Conservation (phyloP, 2,329 filamentous ascomycete genomes). For the Trichoderma sp. region DNA sequence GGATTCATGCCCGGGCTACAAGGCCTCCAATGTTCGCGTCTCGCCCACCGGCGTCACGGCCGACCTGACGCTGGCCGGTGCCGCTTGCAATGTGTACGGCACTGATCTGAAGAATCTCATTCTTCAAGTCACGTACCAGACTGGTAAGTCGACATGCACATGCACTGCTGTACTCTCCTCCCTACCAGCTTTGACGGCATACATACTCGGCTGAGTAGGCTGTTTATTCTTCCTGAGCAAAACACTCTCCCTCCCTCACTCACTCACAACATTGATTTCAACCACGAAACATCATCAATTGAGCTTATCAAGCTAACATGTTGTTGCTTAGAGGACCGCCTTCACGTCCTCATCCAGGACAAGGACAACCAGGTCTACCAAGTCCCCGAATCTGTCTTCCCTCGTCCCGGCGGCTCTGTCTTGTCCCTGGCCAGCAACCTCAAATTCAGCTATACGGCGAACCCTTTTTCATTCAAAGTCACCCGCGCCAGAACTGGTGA, state of each 20-base stretch:
- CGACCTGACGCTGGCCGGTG: conserved; percentile 65
- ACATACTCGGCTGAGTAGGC: neutral
- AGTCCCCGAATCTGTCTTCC: conserved; percentile 66
- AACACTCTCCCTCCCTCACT: too few relatives aligned
- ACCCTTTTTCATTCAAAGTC: conserved; percentile 68
- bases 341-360: conserved; percentile 74
- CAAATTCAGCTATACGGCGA: conserved; percentile 41
- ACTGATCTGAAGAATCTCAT: conserved; percentile 66
- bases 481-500: conserved; percentile 39
- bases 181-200: neutral
- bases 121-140: conserved; percentile 54
- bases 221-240: neutral
- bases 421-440: conserved; percentile 40
- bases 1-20: conserved; percentile 65
- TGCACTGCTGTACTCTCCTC: too few relatives aligned
- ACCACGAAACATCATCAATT: neutral
- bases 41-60: conserved; percentile 61
- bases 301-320: neutral
- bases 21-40: conserved; percentile 56
- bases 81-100: conserved; percentile 74
- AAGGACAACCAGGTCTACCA: conserved; percentile 68
- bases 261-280: neutral
- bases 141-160: conserved; percentile 22
- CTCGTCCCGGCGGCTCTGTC: conserved; percentile 42
- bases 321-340: conserved; percentile 52